A percentile compares a stretch with the other conserved stretches of the same genome.
Evolutionary conservation across 495 filamentous ascomycete species (phyloP).

Genomic region (Corynascus novoguineensis): DNA sequence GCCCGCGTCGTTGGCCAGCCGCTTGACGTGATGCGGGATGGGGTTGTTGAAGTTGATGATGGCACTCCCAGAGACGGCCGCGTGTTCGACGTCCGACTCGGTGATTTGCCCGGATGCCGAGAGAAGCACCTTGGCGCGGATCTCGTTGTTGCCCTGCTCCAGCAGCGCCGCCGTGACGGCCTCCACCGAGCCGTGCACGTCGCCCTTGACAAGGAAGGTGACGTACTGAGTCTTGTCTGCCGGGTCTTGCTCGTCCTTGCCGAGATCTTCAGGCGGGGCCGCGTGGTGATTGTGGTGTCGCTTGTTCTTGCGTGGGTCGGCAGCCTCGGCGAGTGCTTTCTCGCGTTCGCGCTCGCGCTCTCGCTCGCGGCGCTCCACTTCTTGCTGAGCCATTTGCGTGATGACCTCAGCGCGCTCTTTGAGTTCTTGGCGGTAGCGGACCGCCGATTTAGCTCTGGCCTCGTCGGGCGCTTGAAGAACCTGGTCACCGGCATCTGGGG

Average conservation of each 20-base stretch:
- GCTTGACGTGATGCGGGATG: slow-evolving; percentile 61
- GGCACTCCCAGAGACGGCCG: slow-evolving; percentile 60
- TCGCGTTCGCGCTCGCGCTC: slow-evolving; percentile 7
- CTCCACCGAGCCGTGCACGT: slow-evolving; percentile 90
- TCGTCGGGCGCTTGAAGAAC: slow-evolving; percentile 78
- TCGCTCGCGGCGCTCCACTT: slow-evolving; percentile 43
- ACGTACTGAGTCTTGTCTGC: slow-evolving; percentile 60
- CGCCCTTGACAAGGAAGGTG: slow-evolving; percentile 82
- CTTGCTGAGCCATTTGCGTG: slow-evolving; percentile 27
- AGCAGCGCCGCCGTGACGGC: slow-evolving; percentile 71
- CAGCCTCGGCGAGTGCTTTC: slow-evolving; percentile 22
- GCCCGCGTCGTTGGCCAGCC: slow-evolving; percentile 59
- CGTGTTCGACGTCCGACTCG: slow-evolving; percentile 87
- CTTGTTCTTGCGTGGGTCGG: neutral
- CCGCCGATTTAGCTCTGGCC: slow-evolving; percentile 71
- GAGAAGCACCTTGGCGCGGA: slow-evolving; percentile 69
- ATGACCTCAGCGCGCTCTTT: slow-evolving; percentile 36
- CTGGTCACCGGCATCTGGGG: slow-evolving; percentile 82
- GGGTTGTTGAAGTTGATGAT: slow-evolving; percentile 84
- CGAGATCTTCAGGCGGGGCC: slow-evolving; percentile 34
- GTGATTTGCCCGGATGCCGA: slow-evolving; percentile 70
- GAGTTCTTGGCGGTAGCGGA: slow-evolving; percentile 64
- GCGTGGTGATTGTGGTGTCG: neutral
- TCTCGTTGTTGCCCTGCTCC: slow-evolving; percentile 75
- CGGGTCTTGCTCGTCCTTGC: slow-evolving; percentile 23